phyloP scores from a whole-genome alignment of 148 eudicot genomes.

The Rhododendron ovatum region DNA sequence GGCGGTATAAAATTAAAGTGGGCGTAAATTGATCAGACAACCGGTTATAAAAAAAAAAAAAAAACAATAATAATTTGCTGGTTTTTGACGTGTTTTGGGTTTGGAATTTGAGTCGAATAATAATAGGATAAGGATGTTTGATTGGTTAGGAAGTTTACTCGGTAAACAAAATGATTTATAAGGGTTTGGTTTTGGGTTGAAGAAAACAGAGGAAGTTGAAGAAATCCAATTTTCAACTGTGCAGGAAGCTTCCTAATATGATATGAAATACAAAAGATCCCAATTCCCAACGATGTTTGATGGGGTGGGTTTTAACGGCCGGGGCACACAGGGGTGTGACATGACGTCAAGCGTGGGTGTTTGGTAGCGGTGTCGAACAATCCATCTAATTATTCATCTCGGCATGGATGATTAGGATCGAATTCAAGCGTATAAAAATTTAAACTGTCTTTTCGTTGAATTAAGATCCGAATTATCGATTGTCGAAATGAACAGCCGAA shows the following conservation, averaged over 20 bases:
- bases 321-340: too few relatives aligned
- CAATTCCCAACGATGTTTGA: background rate
- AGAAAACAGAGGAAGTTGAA: background rate
- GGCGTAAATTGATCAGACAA: too few relatives aligned
- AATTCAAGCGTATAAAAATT: too few relatives aligned
- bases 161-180: background rate
- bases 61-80: background rate
- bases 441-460: fast-evolving
- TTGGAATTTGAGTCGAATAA: background rate
- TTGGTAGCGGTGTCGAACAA: too few relatives aligned
- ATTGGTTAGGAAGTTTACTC: background rate
- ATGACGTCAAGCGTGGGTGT: too few relatives aligned
- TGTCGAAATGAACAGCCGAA: too few relatives aligned
- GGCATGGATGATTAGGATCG: too few relatives aligned
- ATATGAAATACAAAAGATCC: background rate
- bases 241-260: background rate
- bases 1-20: too few relatives aligned
- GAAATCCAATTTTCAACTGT: background rate
- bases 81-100: background rate
- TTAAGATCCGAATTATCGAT: too few relatives aligned
- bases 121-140: background rate
- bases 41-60: too few relatives aligned
- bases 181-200: background rate
- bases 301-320: background rate
- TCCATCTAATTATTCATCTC: too few relatives aligned